These are phyloP conservation scores for Amanita phalloides DNA, from an alignment of 768 basidiomycete species.

Conservation along the genomic window DNA sequence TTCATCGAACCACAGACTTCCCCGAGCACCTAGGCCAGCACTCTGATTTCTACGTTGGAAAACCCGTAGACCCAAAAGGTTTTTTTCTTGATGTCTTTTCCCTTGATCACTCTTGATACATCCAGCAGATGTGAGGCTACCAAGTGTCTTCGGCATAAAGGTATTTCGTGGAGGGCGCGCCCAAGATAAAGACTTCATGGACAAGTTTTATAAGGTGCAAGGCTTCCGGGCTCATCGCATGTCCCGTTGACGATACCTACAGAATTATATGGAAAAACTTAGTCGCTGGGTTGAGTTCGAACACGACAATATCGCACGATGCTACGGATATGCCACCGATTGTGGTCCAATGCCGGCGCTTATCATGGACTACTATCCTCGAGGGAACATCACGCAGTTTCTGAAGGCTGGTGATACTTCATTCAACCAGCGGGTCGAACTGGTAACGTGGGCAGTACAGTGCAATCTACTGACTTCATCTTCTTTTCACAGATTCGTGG, in stretches of 20 bases:
- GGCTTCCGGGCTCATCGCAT: background rate
- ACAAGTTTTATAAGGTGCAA: background rate
- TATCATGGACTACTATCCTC: conserved; percentile 13
- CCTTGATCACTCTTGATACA: too few species aligned
- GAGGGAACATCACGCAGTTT: conserved; percentile 15
- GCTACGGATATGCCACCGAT: conserved; percentile 11
- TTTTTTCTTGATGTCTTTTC: too few species aligned
- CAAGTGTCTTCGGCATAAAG: background rate
- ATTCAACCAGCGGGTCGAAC: background rate
- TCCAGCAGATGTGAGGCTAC: background rate
- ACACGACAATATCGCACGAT: conserved; percentile 13
- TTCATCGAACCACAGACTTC: conserved; percentile 5
- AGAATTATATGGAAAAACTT: conserved; percentile 4
- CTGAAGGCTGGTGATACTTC: conserved; percentile 2
- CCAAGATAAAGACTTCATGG: background rate
- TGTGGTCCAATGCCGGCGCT: conserved; percentile 15
- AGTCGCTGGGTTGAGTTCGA: conserved; percentile 9
- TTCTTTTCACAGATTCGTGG: conserved; percentile 1
- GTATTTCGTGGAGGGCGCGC: background rate
- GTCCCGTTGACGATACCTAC: too few species aligned
- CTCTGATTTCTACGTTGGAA: conserved; percentile 10
- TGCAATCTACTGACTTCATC: background rate
- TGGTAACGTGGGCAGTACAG: background rate
- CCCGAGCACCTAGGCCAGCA: conserved; percentile 13
- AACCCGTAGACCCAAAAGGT: background rate